These are phyloP conservation scores for Penicillium egyptiacum DNA, from an alignment of 495 filamentous ascomycete genomes.

Conservation along the genomic window DNA sequence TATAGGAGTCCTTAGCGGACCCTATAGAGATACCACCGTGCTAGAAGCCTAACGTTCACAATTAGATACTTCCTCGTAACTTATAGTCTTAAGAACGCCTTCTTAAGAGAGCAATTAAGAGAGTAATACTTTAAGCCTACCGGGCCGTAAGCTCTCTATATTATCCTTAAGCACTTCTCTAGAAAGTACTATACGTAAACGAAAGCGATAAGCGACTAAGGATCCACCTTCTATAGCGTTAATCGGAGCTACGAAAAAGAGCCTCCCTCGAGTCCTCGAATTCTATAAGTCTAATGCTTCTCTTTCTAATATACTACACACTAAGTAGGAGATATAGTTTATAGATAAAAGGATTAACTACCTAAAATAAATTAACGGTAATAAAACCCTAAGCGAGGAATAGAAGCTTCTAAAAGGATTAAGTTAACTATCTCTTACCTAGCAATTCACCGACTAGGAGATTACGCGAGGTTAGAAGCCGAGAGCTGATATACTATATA, in stretches of 20 bases:
- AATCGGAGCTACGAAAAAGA: background rate
- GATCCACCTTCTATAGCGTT: too few species aligned
- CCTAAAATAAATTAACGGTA: background rate
- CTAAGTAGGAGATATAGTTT: background rate
- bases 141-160: too few species aligned
- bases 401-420: constrained; percentile 1
- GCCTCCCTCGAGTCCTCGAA: background rate
- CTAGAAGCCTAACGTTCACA: too few species aligned
- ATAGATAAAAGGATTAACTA: background rate
- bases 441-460: background rate
- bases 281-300: background rate
- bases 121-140: too few species aligned
- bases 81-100: too few species aligned
- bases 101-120: too few species aligned
- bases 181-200: background rate
- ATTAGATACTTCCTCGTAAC: too few species aligned
- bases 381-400: background rate
- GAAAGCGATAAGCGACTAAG: too few species aligned
- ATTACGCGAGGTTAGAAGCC: background rate
- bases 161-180: too few species aligned
- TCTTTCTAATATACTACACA: background rate
- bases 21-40: too few species aligned
- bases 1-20: too few species aligned
- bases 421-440: background rate
- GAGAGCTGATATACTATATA: background rate